Evolutionary conservation across 441 rosid genomes (phyloP), one percentile per base, ranked within the genome.

Genomic region (Populus hybrid): DNA sequence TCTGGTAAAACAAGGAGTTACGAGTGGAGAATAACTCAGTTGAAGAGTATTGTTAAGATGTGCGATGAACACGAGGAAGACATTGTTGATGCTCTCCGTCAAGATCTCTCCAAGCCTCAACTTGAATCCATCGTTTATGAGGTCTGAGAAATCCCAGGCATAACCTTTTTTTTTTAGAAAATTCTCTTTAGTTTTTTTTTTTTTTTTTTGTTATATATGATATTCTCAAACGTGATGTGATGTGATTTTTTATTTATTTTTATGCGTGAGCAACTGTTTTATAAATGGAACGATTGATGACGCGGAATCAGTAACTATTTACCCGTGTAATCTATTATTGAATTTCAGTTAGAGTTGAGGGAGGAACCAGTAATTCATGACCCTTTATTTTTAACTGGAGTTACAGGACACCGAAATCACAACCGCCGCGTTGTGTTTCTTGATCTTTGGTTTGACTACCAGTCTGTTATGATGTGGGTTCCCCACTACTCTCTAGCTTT

Each of bases 31-130:
- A 77, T 81, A 53, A 35, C 82, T 74, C 97, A 92, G 87, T 72
- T 92, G 84, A 85, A 83, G 79, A 77, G 79, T 69, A 28, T 92
- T 72, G 21, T 87, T 68, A 90, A 76, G 87, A 80, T 92, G 84
- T 76, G 87, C 40, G 83, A 85, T 23, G 86, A 89, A 26, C 81
- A 82, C 74, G 95, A 90, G 87, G 80, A 83, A 63, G 91, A 82
- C 59, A 89, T 92, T 73, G 85, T 79, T 77, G 87, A 79, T 14
- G 91, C 93, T 79, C 95, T 92, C 74, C 84, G 78, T 56, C 79
- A 83, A 16, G 97, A 92, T 84, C 87, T 92, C 76, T 77, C 86
- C 69, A 92, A 92, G 82, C 97, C 95, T 29, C 90, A 86, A 72
- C 88, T 82, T 61, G 95, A 91, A 82, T 81, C 93, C 74, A 50